Base-by-base conservation (phyloP, 768 basidiomycete species). In the Russula sp. region DNA sequence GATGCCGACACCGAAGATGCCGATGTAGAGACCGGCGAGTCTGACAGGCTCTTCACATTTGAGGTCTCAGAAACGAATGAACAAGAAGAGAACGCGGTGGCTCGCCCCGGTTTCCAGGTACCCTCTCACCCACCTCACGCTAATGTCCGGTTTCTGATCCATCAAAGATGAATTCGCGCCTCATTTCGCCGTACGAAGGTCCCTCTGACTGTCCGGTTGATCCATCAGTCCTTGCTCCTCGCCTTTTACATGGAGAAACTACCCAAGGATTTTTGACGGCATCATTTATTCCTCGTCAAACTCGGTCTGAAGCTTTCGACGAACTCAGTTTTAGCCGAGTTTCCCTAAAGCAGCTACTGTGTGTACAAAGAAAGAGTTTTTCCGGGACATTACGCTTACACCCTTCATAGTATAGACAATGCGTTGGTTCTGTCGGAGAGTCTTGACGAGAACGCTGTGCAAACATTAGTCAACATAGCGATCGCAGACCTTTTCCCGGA, bases 51-150 rank as follows among this genome's bases (percentile, higher is more conserved):
- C 58, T 82, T 80, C 66, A 77, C 77, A 0, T 85, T 82, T 57
- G 78, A 80, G 59, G 84, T 85, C 1, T 71, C 76, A 0, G 81
- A 84, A 69, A 82, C 79, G 7, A 77, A 76, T 27, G 81, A 84
- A 54, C 80, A 84, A 64, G 82, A 82, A 59, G 84, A 84, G 65
- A 73, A 75, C 6, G 81, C 83, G 3, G 68, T 71, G 1, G 69
- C 72, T 6, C 73, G 75, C 8, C 71, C 74, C 2, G 83, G 83
- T 0, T 84, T 84, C 67, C 73, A 70, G 66, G 84, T 83, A 68
- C 13, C 13, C 18, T 9, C 27, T 8, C 14, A 1, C 34, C 6
- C 1, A 0, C 4, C 18, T 7, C 40, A 20, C 11, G 8, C 37
- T 20, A 63, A 51, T 1, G 62, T 64, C n/a, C 47, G 3, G 27